These are phyloP conservation scores for Mariannaea sp. DNA, from an alignment of 2,329 filamentous ascomycete species.

Conservation along the genomic window DNA sequence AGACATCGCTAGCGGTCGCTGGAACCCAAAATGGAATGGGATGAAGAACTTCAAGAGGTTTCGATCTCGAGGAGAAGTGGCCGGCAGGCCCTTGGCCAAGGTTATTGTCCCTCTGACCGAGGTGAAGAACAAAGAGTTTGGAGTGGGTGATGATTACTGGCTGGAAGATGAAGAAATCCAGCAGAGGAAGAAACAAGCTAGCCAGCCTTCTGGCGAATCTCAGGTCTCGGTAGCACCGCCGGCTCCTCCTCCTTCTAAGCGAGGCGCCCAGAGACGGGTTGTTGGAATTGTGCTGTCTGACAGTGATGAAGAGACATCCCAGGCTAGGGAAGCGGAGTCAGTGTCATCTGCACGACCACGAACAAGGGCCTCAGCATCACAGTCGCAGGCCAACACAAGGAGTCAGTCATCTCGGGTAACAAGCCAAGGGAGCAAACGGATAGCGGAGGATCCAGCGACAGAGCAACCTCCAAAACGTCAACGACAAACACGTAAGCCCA, in stretches of 20 bases:
- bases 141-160: slow-evolving; percentile 79
- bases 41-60: slow-evolving; percentile 97
- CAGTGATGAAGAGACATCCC: slow-evolving; percentile 42
- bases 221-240: slow-evolving; percentile 18
- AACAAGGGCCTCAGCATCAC: slow-evolving; percentile 35
- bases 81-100: slow-evolving; percentile 49
- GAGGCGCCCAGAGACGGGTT: slow-evolving; percentile 23
- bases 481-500: slow-evolving; percentile 42
- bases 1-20: slow-evolving; percentile 62
- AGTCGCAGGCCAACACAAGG: slow-evolving; percentile 38
- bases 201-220: slow-evolving; percentile 31
- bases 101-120: slow-evolving; percentile 75
- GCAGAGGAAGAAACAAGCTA: slow-evolving; percentile 38
- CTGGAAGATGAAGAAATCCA: slow-evolving; percentile 56
- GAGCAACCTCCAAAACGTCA: slow-evolving; percentile 42
- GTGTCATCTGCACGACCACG: slow-evolving; percentile 19
- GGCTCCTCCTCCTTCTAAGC: slow-evolving; percentile 17
- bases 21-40: slow-evolving; percentile 91
- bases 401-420: slow-evolving; percentile 38
- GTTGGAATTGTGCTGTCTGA: slow-evolving; percentile 42
- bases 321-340: slow-evolving; percentile 13
- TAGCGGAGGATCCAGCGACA: slow-evolving; percentile 38
- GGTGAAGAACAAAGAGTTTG: slow-evolving; percentile 71
- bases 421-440: slow-evolving; percentile 42
- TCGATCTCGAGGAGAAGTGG: slow-evolving; percentile 58